Percentiles rank a stretch among this genome's conserved stretches.
Conservation (phyloP, 345 rosid species). For the Pistacia integerrima region DNA sequence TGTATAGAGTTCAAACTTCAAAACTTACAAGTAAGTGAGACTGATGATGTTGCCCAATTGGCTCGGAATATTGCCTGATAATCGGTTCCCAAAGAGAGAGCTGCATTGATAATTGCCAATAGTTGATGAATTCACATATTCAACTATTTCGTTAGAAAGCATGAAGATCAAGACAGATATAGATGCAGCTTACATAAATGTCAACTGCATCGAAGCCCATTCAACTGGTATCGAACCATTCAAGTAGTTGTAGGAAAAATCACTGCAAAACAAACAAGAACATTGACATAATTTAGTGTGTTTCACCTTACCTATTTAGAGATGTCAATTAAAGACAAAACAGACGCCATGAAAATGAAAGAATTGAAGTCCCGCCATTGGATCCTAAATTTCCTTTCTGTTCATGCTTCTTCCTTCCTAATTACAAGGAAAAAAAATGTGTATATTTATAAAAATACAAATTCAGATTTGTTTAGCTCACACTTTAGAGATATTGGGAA, state of each 20-base stretch:
- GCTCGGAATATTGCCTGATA: slow-evolving; percentile 46
- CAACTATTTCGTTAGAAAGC: not conserved
- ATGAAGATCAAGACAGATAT: not conserved
- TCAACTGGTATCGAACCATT: slow-evolving; percentile 57
- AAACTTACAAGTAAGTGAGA: slow-evolving; percentile 45
- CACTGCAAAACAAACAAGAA: slow-evolving; percentile 43
- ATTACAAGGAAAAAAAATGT: too few relatives aligned
- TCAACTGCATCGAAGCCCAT: slow-evolving; percentile 56
- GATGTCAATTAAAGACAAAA: too few relatives aligned
- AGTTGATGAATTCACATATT: not conserved
- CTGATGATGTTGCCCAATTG: slow-evolving; percentile 40
- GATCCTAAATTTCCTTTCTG: too few relatives aligned
- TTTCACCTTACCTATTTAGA: not conserved
- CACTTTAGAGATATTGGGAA: not conserved
- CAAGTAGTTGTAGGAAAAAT: slow-evolving; percentile 58
- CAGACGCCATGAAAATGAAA: too few relatives aligned
- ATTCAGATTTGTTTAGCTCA: not conserved
- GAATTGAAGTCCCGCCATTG: too few relatives aligned
- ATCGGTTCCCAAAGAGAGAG: slow-evolving; percentile 40
- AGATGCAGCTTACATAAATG: slow-evolving; percentile 43
- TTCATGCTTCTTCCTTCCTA: too few relatives aligned
- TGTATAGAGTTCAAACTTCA: not conserved
- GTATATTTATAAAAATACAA: too few relatives aligned
- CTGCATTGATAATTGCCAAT: slow-evolving; percentile 25
- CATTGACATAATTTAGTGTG: not conserved